A percentile compares a stretch with the other conserved stretches of the same genome.
Conservation (phyloP, 441 rosid species). For the Euphorbia corollata region DNA sequence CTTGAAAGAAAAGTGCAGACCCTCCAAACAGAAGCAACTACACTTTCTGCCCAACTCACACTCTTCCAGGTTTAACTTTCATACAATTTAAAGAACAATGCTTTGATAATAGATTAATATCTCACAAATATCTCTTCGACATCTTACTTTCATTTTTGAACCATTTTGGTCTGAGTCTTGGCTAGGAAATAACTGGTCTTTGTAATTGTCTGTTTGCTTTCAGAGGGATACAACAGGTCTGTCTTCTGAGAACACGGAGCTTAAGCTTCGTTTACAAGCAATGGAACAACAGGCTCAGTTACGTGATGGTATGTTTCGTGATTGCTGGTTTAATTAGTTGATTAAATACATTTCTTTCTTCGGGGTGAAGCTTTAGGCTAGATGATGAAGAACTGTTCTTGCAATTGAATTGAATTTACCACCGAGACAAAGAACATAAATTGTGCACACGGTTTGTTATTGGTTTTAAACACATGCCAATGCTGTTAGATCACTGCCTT, state of each 20-base stretch:
- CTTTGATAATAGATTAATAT: neutral
- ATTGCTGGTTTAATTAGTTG: neutral
- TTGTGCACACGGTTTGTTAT: neutral
- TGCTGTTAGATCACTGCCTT: too few relatives aligned
- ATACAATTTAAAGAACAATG: too few relatives aligned
- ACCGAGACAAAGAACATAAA: neutral
- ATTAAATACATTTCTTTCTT: neutral
- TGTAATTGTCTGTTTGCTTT: slow-evolving; percentile 8
- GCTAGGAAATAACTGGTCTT: neutral
- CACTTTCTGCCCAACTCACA: slow-evolving; percentile 81
- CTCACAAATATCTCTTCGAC: neutral
- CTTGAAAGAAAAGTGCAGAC: slow-evolving; percentile 92
- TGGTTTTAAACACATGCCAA: neutral
- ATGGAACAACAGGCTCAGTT: slow-evolving; percentile 92
- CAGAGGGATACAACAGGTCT: slow-evolving; percentile 88
- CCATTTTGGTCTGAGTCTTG: slow-evolving; percentile 3
- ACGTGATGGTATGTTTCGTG: slow-evolving; percentile 58
- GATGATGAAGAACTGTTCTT: neutral
- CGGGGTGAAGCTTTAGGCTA: neutral
- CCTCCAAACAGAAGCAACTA: slow-evolving; percentile 94
- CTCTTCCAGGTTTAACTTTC: slow-evolving; percentile 54
- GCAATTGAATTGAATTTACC: neutral
- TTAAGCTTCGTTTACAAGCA: slow-evolving; percentile 79
- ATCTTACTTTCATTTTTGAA: slow-evolving; percentile 3
- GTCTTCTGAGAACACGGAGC: slow-evolving; percentile 75